These are phyloP conservation scores for Circinella minor DNA, from an alignment of 371 early-diverging fungal species.

Conservation along the genomic window DNA sequence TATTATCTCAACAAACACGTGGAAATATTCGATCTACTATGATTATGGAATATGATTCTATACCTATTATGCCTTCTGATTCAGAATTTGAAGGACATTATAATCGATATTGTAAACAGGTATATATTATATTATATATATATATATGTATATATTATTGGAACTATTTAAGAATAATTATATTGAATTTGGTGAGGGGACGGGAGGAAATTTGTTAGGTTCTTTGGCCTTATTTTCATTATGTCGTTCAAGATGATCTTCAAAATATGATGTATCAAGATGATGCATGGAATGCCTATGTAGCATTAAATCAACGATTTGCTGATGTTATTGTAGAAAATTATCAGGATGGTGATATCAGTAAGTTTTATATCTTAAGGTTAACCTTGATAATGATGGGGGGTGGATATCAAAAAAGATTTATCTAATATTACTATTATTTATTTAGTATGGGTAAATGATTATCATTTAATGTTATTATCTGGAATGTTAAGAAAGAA, in stretches of 20 bases:
- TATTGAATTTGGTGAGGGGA: no score
- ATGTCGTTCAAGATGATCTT: slow-evolving; percentile 79
- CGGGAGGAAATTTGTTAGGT: slow-evolving; percentile 37
- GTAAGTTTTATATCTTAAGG: slow-evolving; percentile 46
- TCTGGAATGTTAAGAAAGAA: slow-evolving; percentile 86
- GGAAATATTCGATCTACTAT: slow-evolving; percentile 65
- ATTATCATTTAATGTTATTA: slow-evolving; percentile 95
- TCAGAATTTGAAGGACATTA: slow-evolving; percentile 84
- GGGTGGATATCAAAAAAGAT: not conserved
- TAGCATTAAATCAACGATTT: slow-evolving; percentile 82
- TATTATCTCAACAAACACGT: slow-evolving; percentile 61
- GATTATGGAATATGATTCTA: slow-evolving; percentile 60
- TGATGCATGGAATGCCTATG: slow-evolving; percentile 80
- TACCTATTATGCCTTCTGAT: slow-evolving; percentile 89
- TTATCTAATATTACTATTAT: no score
- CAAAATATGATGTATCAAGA: slow-evolving; percentile 81
- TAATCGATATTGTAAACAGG: slow-evolving; percentile 94
- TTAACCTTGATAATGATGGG: not conserved
- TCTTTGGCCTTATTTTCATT: slow-evolving; percentile 97
- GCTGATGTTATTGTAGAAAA: slow-evolving; percentile 73
- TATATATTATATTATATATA: no score
- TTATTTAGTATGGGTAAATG: slow-evolving; percentile 93
- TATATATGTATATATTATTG: no score
- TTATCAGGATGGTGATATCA: slow-evolving; percentile 83
- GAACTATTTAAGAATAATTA: no score